Evolutionary conservation across 768 basidiomycete genomes (phyloP).

Genomic region (Russula foetens): DNA sequence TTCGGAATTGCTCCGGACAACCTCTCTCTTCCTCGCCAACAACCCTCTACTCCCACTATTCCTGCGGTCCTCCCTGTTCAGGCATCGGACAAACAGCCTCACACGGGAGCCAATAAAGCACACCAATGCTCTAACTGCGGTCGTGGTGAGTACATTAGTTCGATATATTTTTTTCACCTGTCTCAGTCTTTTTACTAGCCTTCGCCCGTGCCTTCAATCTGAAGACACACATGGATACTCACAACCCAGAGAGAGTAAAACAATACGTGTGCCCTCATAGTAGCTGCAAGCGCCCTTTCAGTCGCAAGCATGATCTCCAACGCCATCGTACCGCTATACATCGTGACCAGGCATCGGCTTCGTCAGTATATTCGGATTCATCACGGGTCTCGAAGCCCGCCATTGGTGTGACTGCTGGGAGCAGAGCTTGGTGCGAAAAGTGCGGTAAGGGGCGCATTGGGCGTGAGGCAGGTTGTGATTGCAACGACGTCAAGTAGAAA

Average conservation of each 20-base stretch:
- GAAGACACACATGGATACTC: constrained; percentile 92
- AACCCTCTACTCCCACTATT: constrained; percentile 39
- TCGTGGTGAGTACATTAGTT: constrained; percentile 41
- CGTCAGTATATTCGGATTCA: constrained; percentile 20
- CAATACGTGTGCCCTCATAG: constrained; percentile 83
- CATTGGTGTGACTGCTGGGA: constrained; percentile 14
- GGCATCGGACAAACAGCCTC: constrained; percentile 32
- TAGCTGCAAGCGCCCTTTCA: constrained; percentile 84
- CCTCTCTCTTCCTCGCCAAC: constrained; percentile 41
- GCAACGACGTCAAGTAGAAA: constrained; percentile 55
- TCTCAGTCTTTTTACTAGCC: constrained; percentile 35
- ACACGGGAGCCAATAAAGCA: constrained; percentile 63
- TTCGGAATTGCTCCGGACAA: constrained; percentile 23
- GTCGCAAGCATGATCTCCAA: constrained; percentile 88
- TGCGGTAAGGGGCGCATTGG: constrained; percentile 26
- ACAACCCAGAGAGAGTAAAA: constrained; percentile 87
- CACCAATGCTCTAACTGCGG: constrained; percentile 72
- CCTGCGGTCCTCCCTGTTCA: constrained; percentile 33
- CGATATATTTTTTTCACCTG: constrained; percentile 6
- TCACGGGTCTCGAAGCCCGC: constrained; percentile 11
- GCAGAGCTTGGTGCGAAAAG: constrained; percentile 17
- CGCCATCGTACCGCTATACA: constrained; percentile 86
- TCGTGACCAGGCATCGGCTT: constrained; percentile 22
- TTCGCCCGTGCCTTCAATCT: constrained; percentile 93
- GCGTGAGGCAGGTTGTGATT: constrained; percentile 27